Conservation (phyloP, 2,329 filamentous ascomycete species). For the Penicillium sp. region DNA sequence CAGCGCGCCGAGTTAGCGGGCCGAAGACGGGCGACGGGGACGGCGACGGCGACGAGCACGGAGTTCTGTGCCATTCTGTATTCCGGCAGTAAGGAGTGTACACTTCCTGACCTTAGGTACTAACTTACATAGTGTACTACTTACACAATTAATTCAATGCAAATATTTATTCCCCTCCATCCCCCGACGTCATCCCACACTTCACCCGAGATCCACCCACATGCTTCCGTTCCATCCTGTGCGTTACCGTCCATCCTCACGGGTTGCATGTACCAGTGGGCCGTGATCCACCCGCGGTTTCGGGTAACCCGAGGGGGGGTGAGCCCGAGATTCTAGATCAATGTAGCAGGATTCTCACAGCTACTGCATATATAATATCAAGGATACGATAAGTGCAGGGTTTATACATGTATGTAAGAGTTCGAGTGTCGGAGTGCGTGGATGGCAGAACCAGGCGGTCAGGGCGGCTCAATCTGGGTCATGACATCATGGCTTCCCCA, state of each 20-base stretch:
- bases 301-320: neutral
- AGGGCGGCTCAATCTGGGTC: neutral
- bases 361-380: no score
- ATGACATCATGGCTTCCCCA: neutral
- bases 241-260: constrained; percentile 2
- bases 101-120: neutral
- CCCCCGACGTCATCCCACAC: constrained; percentile 4
- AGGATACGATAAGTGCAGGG: no score
- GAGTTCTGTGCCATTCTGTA: no score
- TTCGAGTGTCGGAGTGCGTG: neutral
- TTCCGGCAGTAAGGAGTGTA: no score
- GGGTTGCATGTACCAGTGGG: constrained; percentile 3
- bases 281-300: constrained; percentile 1
- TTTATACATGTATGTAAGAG: no score
- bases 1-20: constrained; percentile 1
- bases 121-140: no score
- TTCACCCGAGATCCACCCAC: constrained; percentile 6
- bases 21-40: no score
- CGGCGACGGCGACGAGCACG: neutral
- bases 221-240: constrained; percentile 5
- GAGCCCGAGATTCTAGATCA: no score
- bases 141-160: neutral
- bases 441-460: neutral
- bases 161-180: no score
- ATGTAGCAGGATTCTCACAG: no score